Base-by-base conservation (phyloP, 257 asterid genomes). In the Plantago major region DNA sequence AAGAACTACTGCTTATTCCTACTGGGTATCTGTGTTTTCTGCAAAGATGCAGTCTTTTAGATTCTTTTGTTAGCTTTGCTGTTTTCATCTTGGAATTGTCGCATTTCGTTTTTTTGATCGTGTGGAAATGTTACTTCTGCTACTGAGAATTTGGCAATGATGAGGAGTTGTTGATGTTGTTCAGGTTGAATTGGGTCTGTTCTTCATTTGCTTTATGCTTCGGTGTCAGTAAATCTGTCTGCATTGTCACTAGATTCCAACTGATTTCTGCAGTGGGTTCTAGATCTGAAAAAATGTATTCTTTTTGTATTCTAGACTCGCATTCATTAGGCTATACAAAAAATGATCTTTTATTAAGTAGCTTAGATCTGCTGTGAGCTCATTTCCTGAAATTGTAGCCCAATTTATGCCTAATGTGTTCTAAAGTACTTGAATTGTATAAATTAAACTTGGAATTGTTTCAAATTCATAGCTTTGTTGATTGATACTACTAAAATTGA, bases 361-460 rank as follows among this genome's bases (percentile, higher is more conserved):
- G 60, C 68, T 74, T 76, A 71, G 87, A 82, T 78, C 84, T 78
- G 56, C 57, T 60, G 26, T 66, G 16, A 60, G 30, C 11, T 46
- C 9, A 33, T 33, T 33, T 4, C 3, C 6, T 4, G 7, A 33
- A 7, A 1, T 4, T 33, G 40, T 33, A 33, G 7, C 40, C 40
- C 40, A 33, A 30, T 30, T 67, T 9, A n/a, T 33, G 18, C 13
- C 46, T 46, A 11, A 47, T 44, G 7, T 64, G 50, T 42, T 33
- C 12, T 14, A 50, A 47, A 51, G 2, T 57, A 26, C 58, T 43
- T 40, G 9, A 38, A 15, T 50, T 50, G 55, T 50, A 17, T 33
- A 4, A 33, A 7, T 33, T 33, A 3, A 33, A 33, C 40, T 33
- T 33, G 40, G 26, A 22, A 33, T 33, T 33, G 40, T 4, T 33